These are phyloP conservation scores for Eucalyptus brandiana DNA, from an alignment of 345 rosid genomes.

Conservation along the genomic window DNA sequence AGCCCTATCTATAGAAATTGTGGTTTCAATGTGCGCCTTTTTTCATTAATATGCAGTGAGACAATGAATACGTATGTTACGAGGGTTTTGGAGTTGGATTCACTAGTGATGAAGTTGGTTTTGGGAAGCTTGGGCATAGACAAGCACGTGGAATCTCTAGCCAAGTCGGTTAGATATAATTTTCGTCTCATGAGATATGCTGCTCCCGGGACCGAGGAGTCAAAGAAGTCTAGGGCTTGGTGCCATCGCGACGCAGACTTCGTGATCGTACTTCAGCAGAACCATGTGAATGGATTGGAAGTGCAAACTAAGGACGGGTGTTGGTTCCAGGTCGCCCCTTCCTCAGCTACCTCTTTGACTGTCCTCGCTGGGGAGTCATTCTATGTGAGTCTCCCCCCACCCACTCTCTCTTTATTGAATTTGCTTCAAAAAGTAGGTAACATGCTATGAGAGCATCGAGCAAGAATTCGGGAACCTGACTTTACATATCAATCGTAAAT, in stretches of 20 bases:
- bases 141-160: neutral
- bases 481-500: too few species aligned
- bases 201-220: neutral
- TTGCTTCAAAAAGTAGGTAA: too few species aligned
- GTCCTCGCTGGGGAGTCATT: neutral
- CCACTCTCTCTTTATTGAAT: neutral
- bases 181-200: neutral
- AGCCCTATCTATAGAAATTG: too few species aligned
- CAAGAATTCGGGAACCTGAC: neutral
- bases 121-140: too few species aligned
- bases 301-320: neutral
- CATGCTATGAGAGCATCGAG: too few species aligned
- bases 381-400: neutral
- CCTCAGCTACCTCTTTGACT: neutral
- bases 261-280: neutral
- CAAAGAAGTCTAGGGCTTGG: neutral
- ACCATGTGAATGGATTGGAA: neutral
- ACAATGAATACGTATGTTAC: too few species aligned
- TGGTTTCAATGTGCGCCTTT: too few species aligned
- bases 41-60: too few species aligned
- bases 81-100: too few species aligned
- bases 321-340: neutral
- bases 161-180: neutral
- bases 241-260: neutral
- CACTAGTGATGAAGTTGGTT: too few species aligned